A percentile compares a stretch with the other conserved stretches of the same genome.
Evolutionary conservation across 495 filamentous ascomycete species (phyloP).

Genomic region (Aspergillus haitiensis): DNA sequence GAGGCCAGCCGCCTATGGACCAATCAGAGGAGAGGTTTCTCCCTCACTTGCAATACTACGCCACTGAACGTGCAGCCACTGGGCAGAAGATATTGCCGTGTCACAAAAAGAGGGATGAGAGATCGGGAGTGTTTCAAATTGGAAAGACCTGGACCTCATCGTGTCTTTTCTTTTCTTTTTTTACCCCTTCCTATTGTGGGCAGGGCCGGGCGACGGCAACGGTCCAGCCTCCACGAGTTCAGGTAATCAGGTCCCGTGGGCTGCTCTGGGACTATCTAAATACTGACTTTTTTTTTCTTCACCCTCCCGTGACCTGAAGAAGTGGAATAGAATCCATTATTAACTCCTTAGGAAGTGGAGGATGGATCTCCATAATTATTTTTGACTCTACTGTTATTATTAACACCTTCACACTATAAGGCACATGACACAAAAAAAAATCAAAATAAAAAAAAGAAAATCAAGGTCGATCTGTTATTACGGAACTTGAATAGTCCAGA

Average conservation of each 20-base stretch:
- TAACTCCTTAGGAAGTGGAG: not conserved
- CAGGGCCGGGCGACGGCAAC: too few relatives aligned
- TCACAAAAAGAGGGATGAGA: constrained; percentile 3
- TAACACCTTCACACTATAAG: not conserved
- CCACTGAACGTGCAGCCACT: constrained; percentile 24
- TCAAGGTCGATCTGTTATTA: not conserved
- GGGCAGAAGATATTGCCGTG: constrained; percentile 46
- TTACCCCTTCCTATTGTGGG: not conserved
- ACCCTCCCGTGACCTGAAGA: constrained; percentile 1
- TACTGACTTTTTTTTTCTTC: not conserved
- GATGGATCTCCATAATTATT: not conserved
- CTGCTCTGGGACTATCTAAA: not conserved
- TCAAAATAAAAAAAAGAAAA: not conserved
- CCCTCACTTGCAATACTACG: constrained; percentile 28
- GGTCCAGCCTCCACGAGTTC: not conserved
- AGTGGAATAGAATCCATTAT: not conserved
- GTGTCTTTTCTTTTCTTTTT: not conserved
- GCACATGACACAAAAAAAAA: constrained; percentile 13
- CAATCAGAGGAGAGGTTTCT: constrained; percentile 35
- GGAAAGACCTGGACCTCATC: constrained; percentile 2
- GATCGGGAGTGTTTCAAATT: constrained; percentile 9
- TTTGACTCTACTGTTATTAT: constrained; percentile 3
- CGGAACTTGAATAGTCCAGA: not conserved
- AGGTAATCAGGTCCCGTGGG: not conserved
- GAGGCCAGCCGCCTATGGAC: constrained; percentile 31